These are phyloP conservation scores for Microsporum ferrugineum DNA, from an alignment of 2,329 filamentous ascomycete species.

Conservation along the genomic window DNA sequence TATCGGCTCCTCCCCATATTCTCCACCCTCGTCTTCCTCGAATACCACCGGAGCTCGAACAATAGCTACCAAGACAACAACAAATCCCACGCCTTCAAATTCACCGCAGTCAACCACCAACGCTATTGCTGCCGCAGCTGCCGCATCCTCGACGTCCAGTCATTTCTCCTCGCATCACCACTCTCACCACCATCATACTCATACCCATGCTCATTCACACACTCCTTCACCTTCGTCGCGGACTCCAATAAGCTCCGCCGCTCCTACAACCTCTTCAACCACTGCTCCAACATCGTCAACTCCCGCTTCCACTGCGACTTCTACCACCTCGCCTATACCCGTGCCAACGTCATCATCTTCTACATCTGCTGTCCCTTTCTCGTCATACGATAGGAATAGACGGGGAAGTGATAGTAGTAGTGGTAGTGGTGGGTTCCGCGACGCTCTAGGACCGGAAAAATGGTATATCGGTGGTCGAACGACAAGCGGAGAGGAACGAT, in stretches of 20 bases:
- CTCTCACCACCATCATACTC: constrained; percentile 26
- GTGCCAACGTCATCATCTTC: constrained; percentile 30
- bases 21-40: constrained; percentile 24
- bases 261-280: constrained; percentile 12
- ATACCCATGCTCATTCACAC: constrained; percentile 13
- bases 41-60: constrained; percentile 35
- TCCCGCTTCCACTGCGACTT: constrained; percentile 16
- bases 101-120: constrained; percentile 28
- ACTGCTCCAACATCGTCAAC: constrained; percentile 18
- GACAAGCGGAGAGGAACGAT: constrained; percentile 37
- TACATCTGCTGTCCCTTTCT: not conserved
- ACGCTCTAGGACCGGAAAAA: constrained; percentile 38
- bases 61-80: constrained; percentile 35
- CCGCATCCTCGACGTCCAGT: constrained; percentile 19
- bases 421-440: constrained; percentile 38
- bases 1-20: constrained; percentile 27
- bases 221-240: constrained; percentile 24
- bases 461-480: constrained; percentile 43
- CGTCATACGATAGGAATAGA: constrained; percentile 28
- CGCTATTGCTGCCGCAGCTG: constrained; percentile 13
- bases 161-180: constrained; percentile 22
- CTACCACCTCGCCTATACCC: constrained; percentile 20
- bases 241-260: constrained; percentile 13
- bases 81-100: constrained; percentile 7
- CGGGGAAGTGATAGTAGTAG: constrained; percentile 39